Conservation (phyloP, 306 rosid genomes). For the Inga laurina region DNA sequence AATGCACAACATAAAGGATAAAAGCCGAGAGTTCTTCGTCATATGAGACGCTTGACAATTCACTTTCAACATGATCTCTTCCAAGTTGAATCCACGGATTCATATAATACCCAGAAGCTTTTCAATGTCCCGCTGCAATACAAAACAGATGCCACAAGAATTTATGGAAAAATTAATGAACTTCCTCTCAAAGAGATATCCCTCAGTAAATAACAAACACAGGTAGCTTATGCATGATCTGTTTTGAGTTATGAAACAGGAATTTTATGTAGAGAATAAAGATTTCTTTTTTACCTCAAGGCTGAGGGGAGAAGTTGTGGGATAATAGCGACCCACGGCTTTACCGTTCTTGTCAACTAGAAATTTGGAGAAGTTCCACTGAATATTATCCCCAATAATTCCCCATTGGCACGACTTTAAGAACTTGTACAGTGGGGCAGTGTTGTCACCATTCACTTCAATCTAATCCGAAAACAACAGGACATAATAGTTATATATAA, state of each 20-base stretch:
- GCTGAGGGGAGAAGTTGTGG: slow-evolving; percentile 85
- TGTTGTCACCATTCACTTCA: slow-evolving; percentile 77
- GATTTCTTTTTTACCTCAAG: slow-evolving; percentile 58
- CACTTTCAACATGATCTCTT: slow-evolving; percentile 23
- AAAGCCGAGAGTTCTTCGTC: slow-evolving; percentile 2
- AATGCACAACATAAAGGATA: slow-evolving; percentile 5
- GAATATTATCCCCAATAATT: slow-evolving; percentile 75
- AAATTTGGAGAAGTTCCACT: slow-evolving; percentile 91
- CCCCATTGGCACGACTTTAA: slow-evolving; percentile 79
- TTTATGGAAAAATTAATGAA: background rate
- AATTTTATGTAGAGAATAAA: background rate
- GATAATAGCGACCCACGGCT: slow-evolving; percentile 75
- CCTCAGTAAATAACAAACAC: background rate
- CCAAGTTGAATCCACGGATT: slow-evolving; percentile 22
- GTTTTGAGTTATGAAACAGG: background rate
- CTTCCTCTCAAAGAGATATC: background rate
- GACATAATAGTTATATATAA: background rate
- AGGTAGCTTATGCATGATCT: slow-evolving; percentile 7
- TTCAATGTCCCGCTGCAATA: slow-evolving; percentile 63
- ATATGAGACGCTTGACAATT: slow-evolving; percentile 1
- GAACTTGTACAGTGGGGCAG: slow-evolving; percentile 76
- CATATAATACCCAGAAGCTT: slow-evolving; percentile 55
- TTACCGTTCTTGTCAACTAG: slow-evolving; percentile 74
- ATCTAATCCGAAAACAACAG: slow-evolving; percentile 45
- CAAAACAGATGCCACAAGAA: slow-evolving; percentile 11